Evolutionary conservation across 805 yeast genomes (phyloP).

Genomic region (Starmerella kuoi): DNA sequence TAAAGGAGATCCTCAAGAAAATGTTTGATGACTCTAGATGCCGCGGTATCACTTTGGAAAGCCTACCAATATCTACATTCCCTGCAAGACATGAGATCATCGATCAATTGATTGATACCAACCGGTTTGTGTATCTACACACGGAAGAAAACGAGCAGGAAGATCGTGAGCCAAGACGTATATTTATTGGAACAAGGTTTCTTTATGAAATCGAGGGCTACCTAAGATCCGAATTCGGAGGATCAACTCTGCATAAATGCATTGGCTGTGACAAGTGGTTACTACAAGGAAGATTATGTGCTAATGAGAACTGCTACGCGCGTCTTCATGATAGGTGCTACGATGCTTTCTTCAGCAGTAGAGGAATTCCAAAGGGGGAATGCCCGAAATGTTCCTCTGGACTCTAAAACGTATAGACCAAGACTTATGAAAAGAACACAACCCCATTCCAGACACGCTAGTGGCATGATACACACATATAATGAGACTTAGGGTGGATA

Average conservation of each 20-base stretch:
- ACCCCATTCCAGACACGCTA: too few relatives aligned
- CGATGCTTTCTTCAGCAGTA: constrained; percentile 9
- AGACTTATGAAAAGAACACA: too few relatives aligned
- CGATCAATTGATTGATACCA: not conserved
- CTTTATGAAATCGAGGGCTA: constrained; percentile 14
- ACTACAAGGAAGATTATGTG: constrained; percentile 15
- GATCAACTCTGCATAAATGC: constrained; percentile 11
- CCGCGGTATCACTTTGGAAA: constrained; percentile 6
- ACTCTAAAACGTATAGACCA: too few relatives aligned
- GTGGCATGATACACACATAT: too few relatives aligned
- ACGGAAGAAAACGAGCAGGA: too few relatives aligned
- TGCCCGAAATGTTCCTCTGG: constrained; percentile 13
- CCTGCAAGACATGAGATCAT: constrained; percentile 7
- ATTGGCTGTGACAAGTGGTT: constrained; percentile 18
- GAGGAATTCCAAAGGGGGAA: constrained; percentile 1
- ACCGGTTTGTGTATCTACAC: not conserved
- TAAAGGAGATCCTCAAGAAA: constrained; percentile 13
- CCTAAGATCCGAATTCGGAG: constrained; percentile 11
- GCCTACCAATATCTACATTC: constrained; percentile 4
- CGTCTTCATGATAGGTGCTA: constrained; percentile 19
- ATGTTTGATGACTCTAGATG: constrained; percentile 9
- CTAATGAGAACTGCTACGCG: constrained; percentile 10
- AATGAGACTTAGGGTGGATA: too few relatives aligned
- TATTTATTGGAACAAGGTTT: constrained; percentile 10
- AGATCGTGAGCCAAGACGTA: not conserved